Evolutionary conservation across 257 asterid genomes (phyloP).

Genomic region (Rhazya stricta): DNA sequence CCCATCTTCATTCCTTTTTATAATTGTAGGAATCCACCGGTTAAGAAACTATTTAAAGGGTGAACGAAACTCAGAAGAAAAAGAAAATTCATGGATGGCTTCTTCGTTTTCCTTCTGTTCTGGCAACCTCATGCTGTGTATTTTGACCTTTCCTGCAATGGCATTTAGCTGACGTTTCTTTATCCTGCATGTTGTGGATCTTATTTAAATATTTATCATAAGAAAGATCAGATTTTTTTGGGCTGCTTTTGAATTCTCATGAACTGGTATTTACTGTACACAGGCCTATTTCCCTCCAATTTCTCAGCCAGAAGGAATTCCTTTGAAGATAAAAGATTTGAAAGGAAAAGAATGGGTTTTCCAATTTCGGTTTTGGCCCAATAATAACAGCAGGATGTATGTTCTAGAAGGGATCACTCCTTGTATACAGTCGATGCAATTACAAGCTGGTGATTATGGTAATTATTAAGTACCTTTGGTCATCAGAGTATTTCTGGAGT

Average conservation of each 20-base stretch:
- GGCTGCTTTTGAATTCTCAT: conserved; percentile 14
- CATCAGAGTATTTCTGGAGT: neutral
- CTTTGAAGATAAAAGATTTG: conserved; percentile 67
- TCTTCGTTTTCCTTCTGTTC: neutral
- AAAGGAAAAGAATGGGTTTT: conserved; percentile 91
- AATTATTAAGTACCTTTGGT: conserved; percentile 26
- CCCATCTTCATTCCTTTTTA: neutral
- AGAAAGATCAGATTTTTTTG: conserved; percentile 3
- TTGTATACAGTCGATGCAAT: conserved; percentile 86
- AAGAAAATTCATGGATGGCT: neutral
- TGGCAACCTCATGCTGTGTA: neutral
- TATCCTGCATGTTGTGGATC: neutral
- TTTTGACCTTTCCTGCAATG: neutral
- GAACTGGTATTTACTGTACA: conserved; percentile 22
- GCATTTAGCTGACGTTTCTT: neutral
- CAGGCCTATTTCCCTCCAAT: conserved; percentile 93
- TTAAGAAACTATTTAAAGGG: neutral
- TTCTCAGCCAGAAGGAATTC: conserved; percentile 81
- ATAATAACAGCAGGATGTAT: conserved; percentile 97
- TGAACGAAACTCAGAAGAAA: neutral
- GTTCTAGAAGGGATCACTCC: conserved; percentile 98
- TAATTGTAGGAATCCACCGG: neutral
- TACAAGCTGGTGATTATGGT: conserved; percentile 99
- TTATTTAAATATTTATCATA: neutral
- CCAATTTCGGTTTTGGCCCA: conserved; percentile 97